These are phyloP conservation scores for Penicillium rolfsii DNA, from an alignment of 2,329 filamentous ascomycete genomes.

Conservation along the genomic window DNA sequence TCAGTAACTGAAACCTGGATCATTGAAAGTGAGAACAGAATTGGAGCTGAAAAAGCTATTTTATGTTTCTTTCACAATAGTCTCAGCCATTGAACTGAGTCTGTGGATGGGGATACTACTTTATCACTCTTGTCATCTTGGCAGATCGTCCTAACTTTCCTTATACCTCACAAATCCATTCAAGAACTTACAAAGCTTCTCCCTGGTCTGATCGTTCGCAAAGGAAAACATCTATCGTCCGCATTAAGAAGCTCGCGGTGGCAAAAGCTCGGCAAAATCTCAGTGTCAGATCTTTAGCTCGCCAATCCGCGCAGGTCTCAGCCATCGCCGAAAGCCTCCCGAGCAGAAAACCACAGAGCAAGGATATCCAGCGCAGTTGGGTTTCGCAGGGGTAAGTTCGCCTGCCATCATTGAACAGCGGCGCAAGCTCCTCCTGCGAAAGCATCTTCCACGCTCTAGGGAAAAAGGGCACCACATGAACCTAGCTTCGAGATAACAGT, in stretches of 20 bases:
- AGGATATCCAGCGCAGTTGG: not conserved
- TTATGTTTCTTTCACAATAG: not conserved
- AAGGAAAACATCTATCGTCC: not conserved
- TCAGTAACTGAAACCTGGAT: not conserved
- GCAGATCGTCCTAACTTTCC: not conserved
- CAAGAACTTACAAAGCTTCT: not conserved
- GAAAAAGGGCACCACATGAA: not conserved
- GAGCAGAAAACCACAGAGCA: not conserved
- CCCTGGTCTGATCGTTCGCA: not conserved
- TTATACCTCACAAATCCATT: not conserved
- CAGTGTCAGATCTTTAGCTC: slow-evolving; percentile 4
- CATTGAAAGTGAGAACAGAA: not conserved
- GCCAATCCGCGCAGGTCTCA: slow-evolving; percentile 15
- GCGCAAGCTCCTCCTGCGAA: not conserved
- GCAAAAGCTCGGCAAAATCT: slow-evolving; percentile 16
- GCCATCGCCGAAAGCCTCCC: not conserved
- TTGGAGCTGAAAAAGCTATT: not conserved
- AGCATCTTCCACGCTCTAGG: not conserved
- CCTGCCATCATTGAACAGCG: not conserved
- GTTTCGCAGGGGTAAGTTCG: too few relatives aligned
- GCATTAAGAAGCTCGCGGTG: too few relatives aligned
- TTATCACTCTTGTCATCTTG: not conserved
- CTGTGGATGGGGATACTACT: not conserved
- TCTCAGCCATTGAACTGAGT: not conserved
- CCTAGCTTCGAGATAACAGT: not conserved